Evolutionary conservation across 441 rosid genomes (phyloP), one percentile per base, ranked within the genome.

Genomic region (Jatropha podagrica): DNA sequence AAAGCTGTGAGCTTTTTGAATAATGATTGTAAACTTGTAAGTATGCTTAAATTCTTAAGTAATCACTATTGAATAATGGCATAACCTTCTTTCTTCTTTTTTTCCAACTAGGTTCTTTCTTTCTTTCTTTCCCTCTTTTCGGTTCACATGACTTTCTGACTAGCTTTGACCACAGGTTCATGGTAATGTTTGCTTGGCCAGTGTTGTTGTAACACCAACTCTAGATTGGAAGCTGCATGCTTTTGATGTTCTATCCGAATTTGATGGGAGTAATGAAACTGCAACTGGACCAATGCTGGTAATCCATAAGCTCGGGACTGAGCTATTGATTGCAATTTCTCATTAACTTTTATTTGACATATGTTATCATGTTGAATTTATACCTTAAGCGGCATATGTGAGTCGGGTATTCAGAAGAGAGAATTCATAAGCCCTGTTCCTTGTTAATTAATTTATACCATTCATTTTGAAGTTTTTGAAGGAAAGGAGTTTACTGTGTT

Each of bases 191-290:
- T 94, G 98, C 77, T 78, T 96, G 87, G 87, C 92, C 75, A 96
- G 97, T 83, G 96, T 91, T 69, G 99, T 96, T 79, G 99, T 93
- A 69, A 94, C 98, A 18, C 98, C 87, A 83, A 91, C 97, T 77
- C 81, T 94, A 88, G 99, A 96, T 81, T 96, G 98, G 99, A 96
- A 96, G 89, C 89, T 96, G 82, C 98, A 94, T 88, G 98, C 98
- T 70, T 90, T 96, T 86, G 98, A 96, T 76, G 98, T 94, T 76
- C 84, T 92, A 61, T 92, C 98, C 9, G 97, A 96, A 88, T 96
- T 90, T 88, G 97, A 94, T 80, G 98, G 98, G 76, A 88, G 79
- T 78, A 96, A 85, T 84, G 88, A 80, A 86, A 79, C 87, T 83
- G 91, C 96, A 64, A 78, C 83, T 76, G 98, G 99, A 78, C 91